Conservation (phyloP, 2,329 filamentous ascomycete genomes). For the Capronia americana region DNA sequence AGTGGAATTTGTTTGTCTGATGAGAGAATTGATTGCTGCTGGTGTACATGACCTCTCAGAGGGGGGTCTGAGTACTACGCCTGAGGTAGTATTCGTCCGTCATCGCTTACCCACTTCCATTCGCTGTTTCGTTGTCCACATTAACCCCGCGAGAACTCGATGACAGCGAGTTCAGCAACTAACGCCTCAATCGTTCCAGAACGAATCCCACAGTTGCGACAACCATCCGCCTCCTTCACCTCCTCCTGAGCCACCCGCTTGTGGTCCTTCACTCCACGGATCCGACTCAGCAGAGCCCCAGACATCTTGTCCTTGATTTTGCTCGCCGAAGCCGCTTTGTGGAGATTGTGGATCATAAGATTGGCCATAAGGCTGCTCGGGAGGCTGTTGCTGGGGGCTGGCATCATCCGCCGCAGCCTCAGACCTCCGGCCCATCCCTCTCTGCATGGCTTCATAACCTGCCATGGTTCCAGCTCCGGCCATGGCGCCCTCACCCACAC, state of each 20-base stretch:
- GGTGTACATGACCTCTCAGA: background rate
- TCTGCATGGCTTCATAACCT: constrained; percentile 68
- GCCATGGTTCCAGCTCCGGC: constrained; percentile 66
- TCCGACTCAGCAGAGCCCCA: constrained; percentile 45
- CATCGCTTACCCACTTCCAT: background rate
- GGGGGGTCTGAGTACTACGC: background rate
- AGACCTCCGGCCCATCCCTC: constrained; percentile 51
- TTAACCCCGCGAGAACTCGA: background rate
- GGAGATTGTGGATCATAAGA: constrained; percentile 42
- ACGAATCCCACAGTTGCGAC: constrained; percentile 39
- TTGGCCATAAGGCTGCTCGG: constrained; percentile 26
- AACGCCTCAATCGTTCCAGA: constrained; percentile 20
- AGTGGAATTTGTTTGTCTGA: background rate
- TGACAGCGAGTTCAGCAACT: background rate
- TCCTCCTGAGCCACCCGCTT: constrained; percentile 39
- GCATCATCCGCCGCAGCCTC: constrained; percentile 28
- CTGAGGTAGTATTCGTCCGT: background rate
- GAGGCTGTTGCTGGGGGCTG: constrained; percentile 17
- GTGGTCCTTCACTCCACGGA: constrained; percentile 41
- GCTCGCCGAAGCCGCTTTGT: constrained; percentile 35
- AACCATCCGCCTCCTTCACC: constrained; percentile 43
- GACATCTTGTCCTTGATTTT: constrained; percentile 42
- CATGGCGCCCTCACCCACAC: constrained; percentile 51
- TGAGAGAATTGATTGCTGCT: background rate
- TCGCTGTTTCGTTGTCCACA: background rate